These are phyloP conservation scores for Kernera saxatilis DNA, from an alignment of 345 rosid genomes.

Conservation along the genomic window DNA sequence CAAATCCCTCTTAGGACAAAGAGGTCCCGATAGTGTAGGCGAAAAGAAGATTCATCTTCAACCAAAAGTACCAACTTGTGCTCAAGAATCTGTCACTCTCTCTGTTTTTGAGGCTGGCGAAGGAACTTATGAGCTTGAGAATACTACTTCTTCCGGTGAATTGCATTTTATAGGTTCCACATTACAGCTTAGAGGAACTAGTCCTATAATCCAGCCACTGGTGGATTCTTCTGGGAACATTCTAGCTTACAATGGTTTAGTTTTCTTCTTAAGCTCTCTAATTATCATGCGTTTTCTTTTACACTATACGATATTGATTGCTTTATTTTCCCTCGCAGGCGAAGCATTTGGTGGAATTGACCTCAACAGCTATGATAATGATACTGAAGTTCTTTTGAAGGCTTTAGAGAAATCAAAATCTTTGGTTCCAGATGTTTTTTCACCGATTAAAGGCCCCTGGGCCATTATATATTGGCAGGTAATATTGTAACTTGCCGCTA, in stretches of 20 bases:
- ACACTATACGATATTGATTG: neutral
- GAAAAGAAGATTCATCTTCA: constrained; percentile 42
- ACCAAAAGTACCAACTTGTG: constrained; percentile 3
- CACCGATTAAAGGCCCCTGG: constrained; percentile 83
- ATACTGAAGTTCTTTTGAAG: constrained; percentile 54
- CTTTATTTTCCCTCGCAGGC: constrained; percentile 35
- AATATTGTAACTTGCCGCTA: constrained; percentile 10
- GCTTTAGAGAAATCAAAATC: constrained; percentile 34
- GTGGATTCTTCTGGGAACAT: constrained; percentile 51
- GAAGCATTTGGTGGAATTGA: constrained; percentile 75
- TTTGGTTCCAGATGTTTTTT: constrained; percentile 62
- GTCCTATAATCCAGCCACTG: constrained; percentile 56
- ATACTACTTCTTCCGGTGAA: constrained; percentile 32
- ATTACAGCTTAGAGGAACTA: constrained; percentile 71
- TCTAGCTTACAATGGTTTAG: constrained; percentile 66
- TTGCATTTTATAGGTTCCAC: constrained; percentile 66
- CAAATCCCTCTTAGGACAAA: constrained; percentile 43
- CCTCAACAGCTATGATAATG: constrained; percentile 52
- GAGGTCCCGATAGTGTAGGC: constrained; percentile 79
- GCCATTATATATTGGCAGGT: constrained; percentile 90
- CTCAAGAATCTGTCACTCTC: constrained; percentile 9
- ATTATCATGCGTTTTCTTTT: neutral
- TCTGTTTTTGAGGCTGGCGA: constrained; percentile 30
- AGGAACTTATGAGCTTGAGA: constrained; percentile 11
- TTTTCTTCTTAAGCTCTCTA: neutral